These are phyloP conservation scores for Hyaloscypha bicolor DNA, from an alignment of 495 filamentous ascomycete genomes.

Conservation along the genomic window DNA sequence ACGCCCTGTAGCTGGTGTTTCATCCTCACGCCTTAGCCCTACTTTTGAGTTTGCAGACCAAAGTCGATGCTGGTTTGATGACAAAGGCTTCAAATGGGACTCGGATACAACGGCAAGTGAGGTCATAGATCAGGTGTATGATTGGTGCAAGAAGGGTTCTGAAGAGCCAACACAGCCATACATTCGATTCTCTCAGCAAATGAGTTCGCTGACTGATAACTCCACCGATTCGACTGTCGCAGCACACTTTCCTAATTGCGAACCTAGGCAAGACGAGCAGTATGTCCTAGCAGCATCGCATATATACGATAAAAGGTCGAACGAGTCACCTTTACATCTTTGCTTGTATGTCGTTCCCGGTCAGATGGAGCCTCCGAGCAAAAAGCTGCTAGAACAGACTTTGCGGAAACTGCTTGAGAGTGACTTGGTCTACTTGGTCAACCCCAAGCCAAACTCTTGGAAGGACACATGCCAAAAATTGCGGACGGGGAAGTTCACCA, in stretches of 20 bases:
- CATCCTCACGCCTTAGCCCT: neutral
- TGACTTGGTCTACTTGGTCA: too few species aligned
- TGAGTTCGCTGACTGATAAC: neutral
- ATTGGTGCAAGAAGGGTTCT: neutral
- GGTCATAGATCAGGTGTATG: neutral
- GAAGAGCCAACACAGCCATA: slow-evolving; percentile 1
- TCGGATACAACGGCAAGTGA: neutral
- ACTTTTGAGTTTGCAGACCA: neutral
- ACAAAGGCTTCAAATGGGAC: too few species aligned
- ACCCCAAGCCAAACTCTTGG: too few species aligned
- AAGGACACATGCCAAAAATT: too few species aligned
- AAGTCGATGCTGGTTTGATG: neutral
- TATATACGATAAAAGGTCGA: too few species aligned
- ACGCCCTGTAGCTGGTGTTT: neutral
- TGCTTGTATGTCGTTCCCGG: too few species aligned
- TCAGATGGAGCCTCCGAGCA: too few species aligned
- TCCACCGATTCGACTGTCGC: neutral
- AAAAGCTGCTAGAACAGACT: too few species aligned
- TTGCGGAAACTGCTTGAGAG: too few species aligned
- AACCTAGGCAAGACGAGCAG: neutral
- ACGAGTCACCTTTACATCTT: too few species aligned
- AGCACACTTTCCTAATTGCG: neutral
- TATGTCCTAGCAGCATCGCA: neutral
- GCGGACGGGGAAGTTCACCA: too few species aligned
- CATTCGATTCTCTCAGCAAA: neutral